These are phyloP conservation scores for Boletus reticuloceps DNA, from an alignment of 768 basidiomycete genomes.

Conservation along the genomic window DNA sequence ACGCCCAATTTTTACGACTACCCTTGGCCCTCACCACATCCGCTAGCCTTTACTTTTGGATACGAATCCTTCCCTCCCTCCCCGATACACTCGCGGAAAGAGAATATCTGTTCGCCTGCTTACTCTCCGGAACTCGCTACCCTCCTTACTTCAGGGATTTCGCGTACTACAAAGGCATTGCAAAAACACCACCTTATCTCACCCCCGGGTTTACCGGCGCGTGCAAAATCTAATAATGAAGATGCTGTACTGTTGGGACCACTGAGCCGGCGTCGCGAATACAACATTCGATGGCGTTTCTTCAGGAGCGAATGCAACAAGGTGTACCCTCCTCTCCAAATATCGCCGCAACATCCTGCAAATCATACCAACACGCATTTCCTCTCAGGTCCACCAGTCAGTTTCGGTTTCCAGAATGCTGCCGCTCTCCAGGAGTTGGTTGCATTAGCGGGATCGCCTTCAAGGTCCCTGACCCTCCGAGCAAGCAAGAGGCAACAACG, in stretches of 20 bases:
- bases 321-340: conserved; percentile 58
- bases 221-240: conserved; percentile 53
- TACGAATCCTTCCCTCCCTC: conserved; percentile 36
- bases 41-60: conserved; percentile 55
- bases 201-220: conserved; percentile 58
- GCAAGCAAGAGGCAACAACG: conserved; percentile 16
- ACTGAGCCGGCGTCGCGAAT: conserved; percentile 70
- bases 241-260: conserved; percentile 61
- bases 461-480: conserved; percentile 30
- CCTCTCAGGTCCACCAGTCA: conserved; percentile 28
- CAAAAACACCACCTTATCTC: conserved; percentile 36
- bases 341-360: conserved; percentile 28
- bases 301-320: conserved; percentile 55
- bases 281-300: conserved; percentile 70
- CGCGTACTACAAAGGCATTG: conserved; percentile 48
- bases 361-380: conserved; percentile 3
- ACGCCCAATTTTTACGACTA: background rate
- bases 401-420: conserved; percentile 41
- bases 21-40: conserved; percentile 8
- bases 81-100: conserved; percentile 48
- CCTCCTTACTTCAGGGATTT: conserved; percentile 53
- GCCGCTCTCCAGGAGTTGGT: conserved; percentile 46
- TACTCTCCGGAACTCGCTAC: conserved; percentile 62
- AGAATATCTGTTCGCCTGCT: conserved; percentile 58
- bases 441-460: conserved; percentile 38